Evolutionary conservation across 2,329 filamentous ascomycete genomes (phyloP), one percentile per base, ranked within the genome.

Genomic region (Penicillium decumbens): DNA sequence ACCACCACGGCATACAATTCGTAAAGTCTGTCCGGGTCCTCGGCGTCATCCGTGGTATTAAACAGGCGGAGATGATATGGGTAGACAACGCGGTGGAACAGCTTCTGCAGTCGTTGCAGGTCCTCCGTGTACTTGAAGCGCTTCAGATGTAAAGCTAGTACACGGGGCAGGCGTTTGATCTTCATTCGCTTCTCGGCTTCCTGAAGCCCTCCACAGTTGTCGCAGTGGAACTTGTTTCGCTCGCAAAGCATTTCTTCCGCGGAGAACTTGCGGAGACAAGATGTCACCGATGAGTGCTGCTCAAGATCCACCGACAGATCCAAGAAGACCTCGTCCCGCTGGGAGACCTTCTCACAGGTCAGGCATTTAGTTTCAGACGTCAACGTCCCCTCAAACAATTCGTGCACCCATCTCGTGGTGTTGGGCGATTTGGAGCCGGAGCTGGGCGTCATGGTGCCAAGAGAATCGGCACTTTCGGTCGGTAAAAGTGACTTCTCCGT

Each of bases 171-270:
- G 45, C 88, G 83, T 75, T 98, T 97, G 61, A 98, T 92, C 77
- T 97, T 98, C 93, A 98, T 98, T 56, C 93, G 83, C 76, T 97
- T 98, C 71, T 98, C 93, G 0, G 93, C 93, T 72, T 98, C 93
- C 71, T 98, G 93, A 47, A 98, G 75, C 2, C 93, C 93, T 45
- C 93, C 93, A 61, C 93, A 98, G 62, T 91, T 91, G 68, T 98
- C 93, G 72, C 93, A 98, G 66, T 98, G 92, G 59, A 98, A 98
- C 67, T 98, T 98, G 76, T 98, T 97, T 53, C 91, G 82, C 73
- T 98, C 93, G 66, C 93, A 97, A 50, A 98, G 80, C 89, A 97
- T 96, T 71, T 98, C 93, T 64, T 97, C 93, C 40, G 93, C 90
- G 0, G 93, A 98, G 64, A 98, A 98, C 63, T 96, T 95, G 51